Percentiles rank a stretch among this genome's conserved stretches.
Conservation (phyloP, 441 rosid genomes). For the Pelargonium myrrhifolium region DNA sequence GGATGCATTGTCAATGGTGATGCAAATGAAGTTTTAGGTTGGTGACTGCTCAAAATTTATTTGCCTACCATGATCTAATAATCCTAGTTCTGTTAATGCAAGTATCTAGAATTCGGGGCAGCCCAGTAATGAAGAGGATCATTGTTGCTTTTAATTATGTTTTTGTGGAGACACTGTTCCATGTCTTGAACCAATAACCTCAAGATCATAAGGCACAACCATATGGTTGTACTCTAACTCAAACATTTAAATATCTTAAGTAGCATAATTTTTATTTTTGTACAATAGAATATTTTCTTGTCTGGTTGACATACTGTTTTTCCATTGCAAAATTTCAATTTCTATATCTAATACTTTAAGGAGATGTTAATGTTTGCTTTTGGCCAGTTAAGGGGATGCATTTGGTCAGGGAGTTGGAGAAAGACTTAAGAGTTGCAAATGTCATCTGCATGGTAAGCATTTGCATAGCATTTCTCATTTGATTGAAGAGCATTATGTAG, state of each 20-base stretch:
- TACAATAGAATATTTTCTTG: background rate
- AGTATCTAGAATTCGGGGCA: background rate
- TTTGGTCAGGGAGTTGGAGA: constrained; percentile 94
- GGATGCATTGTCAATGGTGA: background rate
- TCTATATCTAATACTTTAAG: constrained; percentile 14
- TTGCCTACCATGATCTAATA: background rate
- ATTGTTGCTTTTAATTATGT: too few relatives aligned
- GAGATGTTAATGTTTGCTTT: constrained; percentile 37
- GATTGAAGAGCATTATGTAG: constrained; percentile 8
- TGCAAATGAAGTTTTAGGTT: background rate
- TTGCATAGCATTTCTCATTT: constrained; percentile 11
- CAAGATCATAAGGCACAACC: too few relatives aligned
- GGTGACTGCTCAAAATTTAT: background rate
- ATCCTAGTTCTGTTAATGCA: background rate
- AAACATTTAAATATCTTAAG: background rate
- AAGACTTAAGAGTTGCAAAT: constrained; percentile 90
- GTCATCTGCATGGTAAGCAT: constrained; percentile 84
- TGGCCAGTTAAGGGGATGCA: constrained; percentile 99
- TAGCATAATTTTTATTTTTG: background rate
- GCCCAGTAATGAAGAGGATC: too few relatives aligned
- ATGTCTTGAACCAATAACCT: too few relatives aligned
- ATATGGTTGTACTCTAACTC: too few relatives aligned
- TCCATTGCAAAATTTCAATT: constrained; percentile 12
- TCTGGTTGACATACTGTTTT: background rate
- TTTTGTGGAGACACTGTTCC: too few relatives aligned